Base-by-base conservation (phyloP, 2,329 filamentous ascomycete genomes). In the Colletotrichum musae region DNA sequence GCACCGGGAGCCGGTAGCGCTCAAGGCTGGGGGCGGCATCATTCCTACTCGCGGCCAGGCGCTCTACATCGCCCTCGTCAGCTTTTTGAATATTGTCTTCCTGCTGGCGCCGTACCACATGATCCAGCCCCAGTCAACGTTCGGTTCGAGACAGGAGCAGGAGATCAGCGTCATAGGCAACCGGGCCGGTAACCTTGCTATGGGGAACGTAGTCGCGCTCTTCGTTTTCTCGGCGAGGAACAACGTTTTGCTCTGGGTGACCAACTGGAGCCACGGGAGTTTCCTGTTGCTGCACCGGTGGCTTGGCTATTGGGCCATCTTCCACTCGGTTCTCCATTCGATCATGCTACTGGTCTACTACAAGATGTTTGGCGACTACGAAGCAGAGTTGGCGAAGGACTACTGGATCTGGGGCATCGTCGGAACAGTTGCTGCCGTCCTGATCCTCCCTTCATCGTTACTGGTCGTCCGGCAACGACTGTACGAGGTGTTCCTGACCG, bases 261-360 rank as follows among this genome's bases (percentile, higher is more conserved):
- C 83, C 3, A 77, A 82, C 70, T 85, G 83, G 82, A 78, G 75
- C 0, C 80, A 84, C 60, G 77, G 78, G 1, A 86, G 84, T 0
- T 85, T 76, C 70, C 54, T 85, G 12, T 61, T 84, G 0, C 73
- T 85, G 4, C 84, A 87, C 72, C 81, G 83, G 12, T 85, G 82
- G 81, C 74, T 82, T 2, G 83, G 82, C 1, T 74, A 77, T 43
- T 72, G 85, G n/a, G 77, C 76, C 16, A 79, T 78, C 0, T 41
- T 84, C 0, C 78, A 86, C 62, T 80, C 78, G 3, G 70, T 81
- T 28, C 28, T 85, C 0, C 84, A 87, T 73, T 79, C 78, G 1
- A 72, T 81, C 32, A 70, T 81, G 10, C 75, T 74, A 3, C 73
- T 84, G 1, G 66, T 71, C 0, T 62, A 75, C 1, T 82, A 82